Evolutionary conservation across 73 alveolate species (phyloP), one percentile per base, ranked within the genome.

Genomic region (Symbiodinium natans): DNA sequence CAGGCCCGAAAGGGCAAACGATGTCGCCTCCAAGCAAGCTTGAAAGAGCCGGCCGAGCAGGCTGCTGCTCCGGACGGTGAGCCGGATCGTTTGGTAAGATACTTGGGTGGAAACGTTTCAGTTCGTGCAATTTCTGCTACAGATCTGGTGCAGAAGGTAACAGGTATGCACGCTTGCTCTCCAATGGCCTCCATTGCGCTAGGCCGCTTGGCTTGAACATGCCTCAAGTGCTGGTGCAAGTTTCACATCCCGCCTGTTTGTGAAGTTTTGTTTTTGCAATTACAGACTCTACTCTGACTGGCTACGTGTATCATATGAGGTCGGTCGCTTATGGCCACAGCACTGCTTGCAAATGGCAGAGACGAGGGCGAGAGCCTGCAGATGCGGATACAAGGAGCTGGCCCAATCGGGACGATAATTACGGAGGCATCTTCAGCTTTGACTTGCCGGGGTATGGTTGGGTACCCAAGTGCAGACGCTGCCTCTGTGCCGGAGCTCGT

Each of bases 311-410:
- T 46, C 59, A 6, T 46, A 46, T 63, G 36, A 63, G 80, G 80
- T 11, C 96, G 96, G 86, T 68, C 96, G 52, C 77, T 90, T 75
- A 33, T 90, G 77, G 96, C 96, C 25, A 90, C 96, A 71, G 77
- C 87, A 36, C 87, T 90, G 34, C 41, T 90, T 87, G 96, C 96
- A 33, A 90, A 90, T 40, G 96, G 96, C 23, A 34, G 96, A 29
- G 96, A 90, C n/a, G 96, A 90, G 54, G 96, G 96, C 23, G 96
- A 90, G 54, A 90, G 87, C 46, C 75, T 90, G 48, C 96, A 90
- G 96, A n/a, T 90, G 87, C 75, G 96, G 77, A 90, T 90, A 68
- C 96, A 90, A 56, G 96, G 96, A 2, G 75, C 75, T 68, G 96
- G 96, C 23, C 96, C 96, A 31, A 90, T 90, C 13, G 96, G 96